A percentile compares a stretch with the other conserved stretches of the same genome.
Evolutionary conservation across 1,284 basidiomycete species (phyloP).

Genomic region (Cutaneotrichosporon curvatum): DNA sequence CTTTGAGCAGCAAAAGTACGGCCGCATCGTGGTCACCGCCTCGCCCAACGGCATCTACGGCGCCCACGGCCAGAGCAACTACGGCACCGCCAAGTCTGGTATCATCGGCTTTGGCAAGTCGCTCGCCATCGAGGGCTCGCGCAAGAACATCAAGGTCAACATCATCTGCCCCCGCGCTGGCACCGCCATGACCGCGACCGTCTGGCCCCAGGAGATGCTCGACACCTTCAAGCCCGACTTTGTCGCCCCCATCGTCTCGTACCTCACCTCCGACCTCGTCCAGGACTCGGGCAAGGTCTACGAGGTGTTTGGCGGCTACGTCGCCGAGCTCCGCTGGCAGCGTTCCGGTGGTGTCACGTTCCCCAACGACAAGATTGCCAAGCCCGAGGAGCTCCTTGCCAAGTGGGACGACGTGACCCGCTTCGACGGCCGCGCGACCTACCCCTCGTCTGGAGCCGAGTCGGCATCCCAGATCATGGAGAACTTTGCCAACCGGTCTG

Average conservation of each 20-base stretch:
- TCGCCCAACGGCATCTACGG: constrained; percentile 93
- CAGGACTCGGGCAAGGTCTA: constrained; percentile 72
- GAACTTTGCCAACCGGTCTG: constrained; percentile 67
- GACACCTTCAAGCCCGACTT: constrained; percentile 74
- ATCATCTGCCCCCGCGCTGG: constrained; percentile 83
- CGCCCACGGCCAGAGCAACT: constrained; percentile 82
- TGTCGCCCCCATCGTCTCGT: constrained; percentile 85
- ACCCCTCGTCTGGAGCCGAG: constrained; percentile 66
- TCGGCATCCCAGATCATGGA: constrained; percentile 69
- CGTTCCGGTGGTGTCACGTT: constrained; percentile 69
- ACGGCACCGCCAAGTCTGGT: constrained; percentile 87
- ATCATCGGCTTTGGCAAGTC: constrained; percentile 86
- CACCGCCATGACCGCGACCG: constrained; percentile 80
- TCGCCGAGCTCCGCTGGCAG: constrained; percentile 88
- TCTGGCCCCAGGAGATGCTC: constrained; percentile 86
- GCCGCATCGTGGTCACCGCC: constrained; percentile 88
- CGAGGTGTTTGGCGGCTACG: constrained; percentile 89
- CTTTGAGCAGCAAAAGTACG: constrained; percentile 95
- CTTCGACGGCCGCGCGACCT: constrained; percentile 65
- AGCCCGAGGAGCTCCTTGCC: constrained; percentile 67
- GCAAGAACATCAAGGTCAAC: constrained; percentile 85
- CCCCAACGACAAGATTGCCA: constrained; percentile 64
- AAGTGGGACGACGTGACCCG: constrained; percentile 76
- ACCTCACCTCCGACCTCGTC: constrained; percentile 72
- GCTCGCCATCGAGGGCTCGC: constrained; percentile 84